Evolutionary conservation across 2,329 filamentous ascomycete species (phyloP).

Genomic region (Colletotrichum lupini): DNA sequence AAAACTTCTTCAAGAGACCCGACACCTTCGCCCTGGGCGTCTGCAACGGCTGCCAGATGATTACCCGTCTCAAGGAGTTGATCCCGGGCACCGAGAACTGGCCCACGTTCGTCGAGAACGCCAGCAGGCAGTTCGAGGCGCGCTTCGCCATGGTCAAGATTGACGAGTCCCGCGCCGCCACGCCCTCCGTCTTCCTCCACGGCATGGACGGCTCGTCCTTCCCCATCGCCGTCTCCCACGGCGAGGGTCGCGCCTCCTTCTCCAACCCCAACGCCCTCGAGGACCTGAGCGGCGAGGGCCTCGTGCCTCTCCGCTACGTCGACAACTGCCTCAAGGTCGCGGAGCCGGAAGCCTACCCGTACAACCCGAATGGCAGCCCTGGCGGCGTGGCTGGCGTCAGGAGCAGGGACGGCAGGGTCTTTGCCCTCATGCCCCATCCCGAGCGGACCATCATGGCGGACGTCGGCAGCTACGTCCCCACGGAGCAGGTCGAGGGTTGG

Average conservation of each 20-base stretch:
- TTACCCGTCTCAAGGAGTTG: slow-evolving; percentile 80
- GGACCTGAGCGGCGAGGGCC: slow-evolving; percentile 70
- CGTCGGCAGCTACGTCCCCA: slow-evolving; percentile 79
- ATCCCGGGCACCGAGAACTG: slow-evolving; percentile 87
- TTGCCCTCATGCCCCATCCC: slow-evolving; percentile 94
- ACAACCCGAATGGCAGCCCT: slow-evolving; percentile 88
- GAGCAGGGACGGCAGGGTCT: slow-evolving; percentile 80
- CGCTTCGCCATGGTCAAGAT: slow-evolving; percentile 88
- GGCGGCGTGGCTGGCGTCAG: slow-evolving; percentile 84
- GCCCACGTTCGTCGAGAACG: slow-evolving; percentile 89
- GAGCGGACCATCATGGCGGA: slow-evolving; percentile 88
- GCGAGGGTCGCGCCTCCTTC: slow-evolving; percentile 86
- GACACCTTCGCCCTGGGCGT: slow-evolving; percentile 95
- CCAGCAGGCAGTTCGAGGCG: slow-evolving; percentile 89
- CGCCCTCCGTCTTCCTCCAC: slow-evolving; percentile 85
- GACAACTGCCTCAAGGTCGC: slow-evolving; percentile 76
- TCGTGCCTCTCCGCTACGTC: slow-evolving; percentile 84
- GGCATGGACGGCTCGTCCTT: slow-evolving; percentile 86
- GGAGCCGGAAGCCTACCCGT: slow-evolving; percentile 85
- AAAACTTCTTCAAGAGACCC: slow-evolving; percentile 84
- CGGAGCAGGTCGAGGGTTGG: slow-evolving; percentile 70
- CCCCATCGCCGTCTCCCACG: slow-evolving; percentile 90
- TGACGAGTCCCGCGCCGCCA: slow-evolving; percentile 53
- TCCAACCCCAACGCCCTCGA: slow-evolving; percentile 61
- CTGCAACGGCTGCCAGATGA: slow-evolving; percentile 98